phyloP scores from a whole-genome alignment of 1,139 yeast genomes.

The Nakaseomyces kungkrabaensis region DNA sequence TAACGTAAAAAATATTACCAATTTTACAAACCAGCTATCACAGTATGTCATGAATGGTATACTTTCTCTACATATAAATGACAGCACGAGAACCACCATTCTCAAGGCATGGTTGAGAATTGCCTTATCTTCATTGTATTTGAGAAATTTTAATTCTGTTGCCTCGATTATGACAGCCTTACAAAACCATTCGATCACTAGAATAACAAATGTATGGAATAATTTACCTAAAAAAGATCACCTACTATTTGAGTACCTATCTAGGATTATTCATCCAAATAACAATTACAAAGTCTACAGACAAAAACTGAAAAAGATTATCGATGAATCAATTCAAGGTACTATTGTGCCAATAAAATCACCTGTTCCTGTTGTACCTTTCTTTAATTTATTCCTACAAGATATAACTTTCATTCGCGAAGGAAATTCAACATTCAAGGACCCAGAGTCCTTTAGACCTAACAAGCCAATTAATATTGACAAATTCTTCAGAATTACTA shows the following conservation, averaged over 20 bases:
- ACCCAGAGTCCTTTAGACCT: slow-evolving; percentile 45
- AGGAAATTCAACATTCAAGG: slow-evolving; percentile 67
- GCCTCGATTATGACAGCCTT: slow-evolving; percentile 83
- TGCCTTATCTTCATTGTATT: slow-evolving; percentile 69
- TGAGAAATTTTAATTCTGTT: slow-evolving; percentile 74
- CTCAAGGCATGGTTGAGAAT: slow-evolving; percentile 77
- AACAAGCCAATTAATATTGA: slow-evolving; percentile 57
- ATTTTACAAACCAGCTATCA: slow-evolving; percentile 70
- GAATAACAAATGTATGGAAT: slow-evolving; percentile 63
- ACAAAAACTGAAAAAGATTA: slow-evolving; percentile 49
- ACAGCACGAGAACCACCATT: slow-evolving; percentile 35
- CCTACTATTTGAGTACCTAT: slow-evolving; percentile 55
- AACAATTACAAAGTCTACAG: slow-evolving; percentile 75
- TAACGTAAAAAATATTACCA: slow-evolving; percentile 63
- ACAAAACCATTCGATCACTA: slow-evolving; percentile 69
- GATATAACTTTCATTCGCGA: slow-evolving; percentile 83
- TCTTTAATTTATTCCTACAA: slow-evolving; percentile 71
- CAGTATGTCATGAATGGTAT: slow-evolving; percentile 78
- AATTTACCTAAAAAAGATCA: slow-evolving; percentile 51
- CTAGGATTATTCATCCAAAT: slow-evolving; percentile 70
- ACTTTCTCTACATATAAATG: slow-evolving; percentile 39
- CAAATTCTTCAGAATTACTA: slow-evolving; percentile 65
- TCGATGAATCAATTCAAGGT: slow-evolving; percentile 25
- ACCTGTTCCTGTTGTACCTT: slow-evolving; percentile 71
- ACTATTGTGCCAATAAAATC: slow-evolving; percentile 36